Conservation (phyloP, 1,284 basidiomycete genomes). For the Termitomyces sp. region DNA sequence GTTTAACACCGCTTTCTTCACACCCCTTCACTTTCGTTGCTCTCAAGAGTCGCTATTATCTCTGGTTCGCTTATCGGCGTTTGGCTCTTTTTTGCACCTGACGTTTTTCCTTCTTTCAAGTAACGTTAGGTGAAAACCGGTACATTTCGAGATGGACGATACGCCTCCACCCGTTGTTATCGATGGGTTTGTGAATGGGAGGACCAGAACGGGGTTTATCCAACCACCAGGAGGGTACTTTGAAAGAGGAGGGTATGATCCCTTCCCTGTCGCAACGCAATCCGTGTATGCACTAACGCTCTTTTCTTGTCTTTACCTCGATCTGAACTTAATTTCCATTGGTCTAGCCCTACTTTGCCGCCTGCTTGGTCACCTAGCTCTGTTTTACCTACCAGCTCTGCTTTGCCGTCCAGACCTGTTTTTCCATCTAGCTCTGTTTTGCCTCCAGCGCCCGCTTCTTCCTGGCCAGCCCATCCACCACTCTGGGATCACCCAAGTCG, state of each 20-base stretch:
- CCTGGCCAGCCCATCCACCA: background rate
- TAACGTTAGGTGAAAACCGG: background rate
- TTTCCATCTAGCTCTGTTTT: background rate
- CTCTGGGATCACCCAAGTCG: no score
- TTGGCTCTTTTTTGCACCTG: background rate
- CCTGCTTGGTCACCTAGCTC: no score
- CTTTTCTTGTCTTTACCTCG: background rate
- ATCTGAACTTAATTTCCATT: background rate
- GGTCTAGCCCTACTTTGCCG: background rate
- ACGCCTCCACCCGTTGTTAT: conserved; percentile 3
- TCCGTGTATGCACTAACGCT: conserved; percentile 6
- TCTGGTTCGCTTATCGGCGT: background rate
- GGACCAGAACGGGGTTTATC: conserved; percentile 3
- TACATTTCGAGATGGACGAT: background rate
- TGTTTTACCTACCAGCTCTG: no score
- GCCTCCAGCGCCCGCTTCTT: background rate
- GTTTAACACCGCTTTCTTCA: background rate
- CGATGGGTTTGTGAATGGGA: background rate
- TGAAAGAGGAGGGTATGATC: conserved; percentile 8
- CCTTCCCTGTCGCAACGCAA: conserved; percentile 7
- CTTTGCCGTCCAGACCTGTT: no score
- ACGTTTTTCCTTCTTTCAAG: background rate
- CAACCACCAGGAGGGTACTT: conserved; percentile 9
- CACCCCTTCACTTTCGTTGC: background rate
- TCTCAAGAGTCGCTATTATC: background rate